Percentiles rank a stretch among this genome's conserved stretches.
Evolutionary conservation across 2,329 filamentous ascomycete genomes (phyloP).

Genomic region (Botryotinia calthae): DNA sequence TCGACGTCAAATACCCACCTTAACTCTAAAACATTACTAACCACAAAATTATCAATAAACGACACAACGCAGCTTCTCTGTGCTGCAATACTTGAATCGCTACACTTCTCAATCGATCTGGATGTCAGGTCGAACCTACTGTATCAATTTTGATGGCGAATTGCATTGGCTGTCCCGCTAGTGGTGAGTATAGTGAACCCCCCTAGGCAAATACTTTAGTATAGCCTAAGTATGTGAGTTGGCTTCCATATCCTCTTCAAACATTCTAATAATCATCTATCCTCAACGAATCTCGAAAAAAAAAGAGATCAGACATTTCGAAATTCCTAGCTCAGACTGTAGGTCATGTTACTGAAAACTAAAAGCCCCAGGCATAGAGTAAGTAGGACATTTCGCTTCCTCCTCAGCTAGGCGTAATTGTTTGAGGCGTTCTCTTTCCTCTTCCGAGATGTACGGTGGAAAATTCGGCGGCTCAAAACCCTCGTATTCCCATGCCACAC

Average conservation of each 20-base stretch:
- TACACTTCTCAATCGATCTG: background rate
- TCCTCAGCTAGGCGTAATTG: background rate
- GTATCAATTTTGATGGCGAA: background rate
- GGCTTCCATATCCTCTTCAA: no score
- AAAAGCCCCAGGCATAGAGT: slow-evolving; percentile 3
- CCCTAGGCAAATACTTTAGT: no score
- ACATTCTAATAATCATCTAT: accelerated
- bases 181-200: background rate
- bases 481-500: background rate
- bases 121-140: background rate
- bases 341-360: background rate
- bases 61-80: background rate
- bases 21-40: background rate
- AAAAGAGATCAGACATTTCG: accelerated
- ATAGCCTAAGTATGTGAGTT: background rate
- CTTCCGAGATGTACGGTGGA: background rate
- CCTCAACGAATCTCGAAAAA: background rate
- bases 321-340: background rate
- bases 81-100: background rate
- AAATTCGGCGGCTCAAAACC: background rate
- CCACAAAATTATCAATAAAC: background rate
- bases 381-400: background rate
- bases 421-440: background rate
- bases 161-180: background rate
- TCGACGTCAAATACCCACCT: no score